Percentiles rank a stretch among this genome's conserved stretches.
Conservation (phyloP, 129 eudicot genomes). For the Tanacetum coccineum region DNA sequence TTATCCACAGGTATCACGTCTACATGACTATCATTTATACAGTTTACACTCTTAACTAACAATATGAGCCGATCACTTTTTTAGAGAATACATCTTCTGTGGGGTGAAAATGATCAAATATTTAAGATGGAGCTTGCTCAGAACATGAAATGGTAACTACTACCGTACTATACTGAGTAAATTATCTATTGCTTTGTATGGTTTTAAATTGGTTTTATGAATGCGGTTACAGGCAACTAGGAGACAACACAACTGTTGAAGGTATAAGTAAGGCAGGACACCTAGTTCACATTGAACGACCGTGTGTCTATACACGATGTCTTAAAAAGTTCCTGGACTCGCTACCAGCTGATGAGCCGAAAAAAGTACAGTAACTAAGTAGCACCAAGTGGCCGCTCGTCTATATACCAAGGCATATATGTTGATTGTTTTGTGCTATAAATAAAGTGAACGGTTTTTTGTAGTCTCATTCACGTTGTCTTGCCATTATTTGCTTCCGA, state of each 20-base stretch:
- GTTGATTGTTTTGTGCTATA: constrained; percentile 5
- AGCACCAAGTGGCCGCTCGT: neutral
- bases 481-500: neutral
- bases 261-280: constrained; percentile 84
- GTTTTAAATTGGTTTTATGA: neutral
- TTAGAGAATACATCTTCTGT: constrained; percentile 83
- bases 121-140: constrained; percentile 71
- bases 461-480: neutral
- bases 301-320: constrained; percentile 63
- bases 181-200: neutral
- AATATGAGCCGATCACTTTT: neutral
- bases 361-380: neutral
- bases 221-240: constrained; percentile 60
- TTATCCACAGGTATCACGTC: constrained; percentile 57
- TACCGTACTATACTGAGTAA: too few species aligned
- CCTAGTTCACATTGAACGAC: constrained; percentile 82
- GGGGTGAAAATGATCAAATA: constrained; percentile 94
- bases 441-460: constrained; percentile 14
- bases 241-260: constrained; percentile 55
- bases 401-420: neutral
- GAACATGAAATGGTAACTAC: constrained; percentile 66
- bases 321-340: constrained; percentile 73
- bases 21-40: neutral
- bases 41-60: neutral
- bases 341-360: constrained; percentile 37